Conservation (phyloP, 1,284 basidiomycete species). For the Leccinum pachyderme region DNA sequence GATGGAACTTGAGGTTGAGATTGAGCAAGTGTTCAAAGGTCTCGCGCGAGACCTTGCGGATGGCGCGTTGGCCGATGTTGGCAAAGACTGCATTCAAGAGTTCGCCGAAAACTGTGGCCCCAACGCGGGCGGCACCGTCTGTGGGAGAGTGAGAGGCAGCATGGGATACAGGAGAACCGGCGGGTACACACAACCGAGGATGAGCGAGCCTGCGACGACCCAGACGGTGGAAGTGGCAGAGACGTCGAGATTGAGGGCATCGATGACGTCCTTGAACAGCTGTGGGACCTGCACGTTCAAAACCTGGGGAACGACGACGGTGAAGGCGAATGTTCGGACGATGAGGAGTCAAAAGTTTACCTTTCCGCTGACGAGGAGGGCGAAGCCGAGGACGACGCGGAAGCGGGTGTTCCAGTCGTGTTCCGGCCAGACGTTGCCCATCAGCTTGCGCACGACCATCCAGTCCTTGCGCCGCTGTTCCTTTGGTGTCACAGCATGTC, state of each 20-base stretch:
- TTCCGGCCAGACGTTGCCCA: constrained; percentile 73
- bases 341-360: constrained; percentile 42
- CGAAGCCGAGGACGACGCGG: constrained; percentile 84
- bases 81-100: constrained; percentile 96
- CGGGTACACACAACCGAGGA: constrained; percentile 80
- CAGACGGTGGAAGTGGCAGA: constrained; percentile 81
- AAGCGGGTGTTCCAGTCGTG: constrained; percentile 72
- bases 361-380: constrained; percentile 84
- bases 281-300: constrained; percentile 97
- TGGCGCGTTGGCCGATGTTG: constrained; percentile 91
- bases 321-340: constrained; percentile 1
- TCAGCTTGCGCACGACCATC: constrained; percentile 61
- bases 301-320: constrained; percentile 44
- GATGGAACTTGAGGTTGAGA: constrained; percentile 91
- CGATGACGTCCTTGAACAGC: constrained; percentile 92
- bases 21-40: constrained; percentile 93
- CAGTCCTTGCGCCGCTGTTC: constrained; percentile 70
- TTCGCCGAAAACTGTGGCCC: constrained; percentile 88
- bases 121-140: constrained; percentile 92
- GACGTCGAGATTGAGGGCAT: constrained; percentile 84
- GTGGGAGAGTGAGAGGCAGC: constrained; percentile 13
- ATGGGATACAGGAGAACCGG: background rate
- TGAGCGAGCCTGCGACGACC: constrained; percentile 85
- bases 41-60: constrained; percentile 89
- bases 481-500: constrained; percentile 23